Conservation (phyloP, 1,284 basidiomycete species). For the Gymnopus androsaceus region DNA sequence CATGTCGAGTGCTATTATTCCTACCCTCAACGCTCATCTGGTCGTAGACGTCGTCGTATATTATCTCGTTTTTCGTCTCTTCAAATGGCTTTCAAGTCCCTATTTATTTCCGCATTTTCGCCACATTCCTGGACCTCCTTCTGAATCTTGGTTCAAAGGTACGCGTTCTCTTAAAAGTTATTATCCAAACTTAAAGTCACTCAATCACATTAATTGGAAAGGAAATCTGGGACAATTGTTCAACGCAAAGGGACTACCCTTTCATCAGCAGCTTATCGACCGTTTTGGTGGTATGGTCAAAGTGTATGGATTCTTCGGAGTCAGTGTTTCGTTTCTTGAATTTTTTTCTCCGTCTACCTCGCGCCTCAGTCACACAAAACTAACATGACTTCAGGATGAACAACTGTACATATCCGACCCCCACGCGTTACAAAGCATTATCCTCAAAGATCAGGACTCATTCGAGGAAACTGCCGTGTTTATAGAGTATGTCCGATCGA, state of each 20-base stretch:
- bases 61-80: constrained; percentile 14
- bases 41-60: constrained; percentile 11
- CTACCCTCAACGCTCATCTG: background rate
- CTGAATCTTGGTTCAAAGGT: constrained; percentile 45
- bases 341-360: background rate
- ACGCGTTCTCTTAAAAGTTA: too few species aligned
- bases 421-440: constrained; percentile 44
- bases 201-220: constrained; percentile 20
- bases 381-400: constrained; percentile 34
- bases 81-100: constrained; percentile 21
- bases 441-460: constrained; percentile 49
- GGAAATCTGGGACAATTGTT: constrained; percentile 53
- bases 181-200: background rate
- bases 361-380: background rate
- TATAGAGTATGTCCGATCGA: constrained; percentile 46
- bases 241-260: constrained; percentile 46
- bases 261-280: constrained; percentile 46
- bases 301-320: constrained; percentile 54
- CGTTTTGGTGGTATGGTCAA: constrained; percentile 50
- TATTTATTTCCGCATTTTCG: constrained; percentile 23
- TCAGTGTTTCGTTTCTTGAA: constrained; percentile 27
- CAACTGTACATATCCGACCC: constrained; percentile 53
- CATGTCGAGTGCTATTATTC: too few species aligned
- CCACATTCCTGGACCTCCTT: constrained; percentile 34
- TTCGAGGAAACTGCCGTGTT: constrained; percentile 55